Evolutionary conservation across 768 basidiomycete genomes (phyloP).

Genomic region (Tephrocybe sp.): DNA sequence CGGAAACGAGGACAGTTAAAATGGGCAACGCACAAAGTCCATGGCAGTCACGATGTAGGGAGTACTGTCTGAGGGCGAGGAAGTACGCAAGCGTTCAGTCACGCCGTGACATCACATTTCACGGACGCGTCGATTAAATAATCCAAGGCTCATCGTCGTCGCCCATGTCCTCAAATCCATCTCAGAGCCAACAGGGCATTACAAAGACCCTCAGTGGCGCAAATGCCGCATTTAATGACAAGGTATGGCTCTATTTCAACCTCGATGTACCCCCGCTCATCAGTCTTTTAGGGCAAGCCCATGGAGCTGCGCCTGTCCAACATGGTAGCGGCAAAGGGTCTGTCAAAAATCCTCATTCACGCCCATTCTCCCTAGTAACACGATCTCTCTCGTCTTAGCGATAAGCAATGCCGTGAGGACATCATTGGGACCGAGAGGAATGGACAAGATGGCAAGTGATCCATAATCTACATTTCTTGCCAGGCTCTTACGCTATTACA

Average conservation of each 20-base stretch:
- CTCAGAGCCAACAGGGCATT: slow-evolving; percentile 38
- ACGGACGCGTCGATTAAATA: slow-evolving; percentile 31
- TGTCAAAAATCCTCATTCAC: slow-evolving; percentile 12
- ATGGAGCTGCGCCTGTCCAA: slow-evolving; percentile 98
- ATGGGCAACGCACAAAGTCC: slow-evolving; percentile 41
- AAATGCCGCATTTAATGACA: slow-evolving; percentile 86
- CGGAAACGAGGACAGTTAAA: neutral
- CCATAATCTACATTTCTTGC: slow-evolving; percentile 10
- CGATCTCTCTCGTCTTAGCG: slow-evolving; percentile 44
- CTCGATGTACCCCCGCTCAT: slow-evolving; percentile 21
- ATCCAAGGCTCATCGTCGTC: slow-evolving; percentile 18
- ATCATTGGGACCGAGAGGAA: slow-evolving; percentile 93
- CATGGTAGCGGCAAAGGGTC: slow-evolving; percentile 96
- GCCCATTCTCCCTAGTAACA: neutral
- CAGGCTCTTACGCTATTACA: slow-evolving; percentile 28
- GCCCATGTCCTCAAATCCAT: slow-evolving; percentile 35
- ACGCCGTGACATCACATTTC: slow-evolving; percentile 34
- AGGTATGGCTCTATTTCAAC: slow-evolving; percentile 41
- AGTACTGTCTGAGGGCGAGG: slow-evolving; percentile 1
- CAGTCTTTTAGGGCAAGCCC: slow-evolving; percentile 78
- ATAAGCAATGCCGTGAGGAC: slow-evolving; percentile 98
- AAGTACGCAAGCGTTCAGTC: slow-evolving; percentile 28
- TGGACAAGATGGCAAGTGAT: slow-evolving; percentile 95
- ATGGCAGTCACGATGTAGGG: slow-evolving; percentile 23
- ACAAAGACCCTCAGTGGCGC: slow-evolving; percentile 52